Conservation (phyloP, 805 yeast species). For the Saturnispora ahearnii region DNA sequence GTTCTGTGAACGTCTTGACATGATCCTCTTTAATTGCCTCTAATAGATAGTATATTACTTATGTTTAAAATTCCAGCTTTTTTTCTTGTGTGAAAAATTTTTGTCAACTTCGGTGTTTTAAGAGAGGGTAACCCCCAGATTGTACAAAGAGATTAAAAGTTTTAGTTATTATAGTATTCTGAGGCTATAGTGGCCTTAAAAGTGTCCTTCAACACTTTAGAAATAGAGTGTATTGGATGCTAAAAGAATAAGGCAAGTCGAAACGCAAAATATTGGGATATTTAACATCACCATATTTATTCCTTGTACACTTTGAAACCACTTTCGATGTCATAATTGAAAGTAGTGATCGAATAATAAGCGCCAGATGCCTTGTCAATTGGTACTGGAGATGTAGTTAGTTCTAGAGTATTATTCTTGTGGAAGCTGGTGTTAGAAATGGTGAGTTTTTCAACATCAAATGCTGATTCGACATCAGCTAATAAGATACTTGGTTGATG, state of each 20-base stretch:
- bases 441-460: not conserved
- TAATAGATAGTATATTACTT: too few relatives aligned
- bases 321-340: not conserved
- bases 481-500: not conserved
- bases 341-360: not conserved
- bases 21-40: slow-evolving; percentile 5
- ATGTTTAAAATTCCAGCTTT: too few relatives aligned
- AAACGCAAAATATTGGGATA: too few relatives aligned
- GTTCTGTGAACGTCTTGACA: slow-evolving; percentile 26
- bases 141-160: not conserved
- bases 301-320: not conserved
- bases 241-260: too few relatives aligned
- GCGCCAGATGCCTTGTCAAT: not conserved
- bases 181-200: too few relatives aligned
- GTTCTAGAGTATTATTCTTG: not conserved
- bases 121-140: slow-evolving; percentile 1
- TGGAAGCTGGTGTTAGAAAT: not conserved
- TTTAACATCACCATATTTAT: not conserved
- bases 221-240: too few relatives aligned
- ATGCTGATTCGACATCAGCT: not conserved
- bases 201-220: too few relatives aligned
- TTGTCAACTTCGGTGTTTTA: not conserved
- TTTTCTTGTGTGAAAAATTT: not conserved
- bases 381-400: not conserved
- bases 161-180: too few relatives aligned